Evolutionary conservation across 2,329 filamentous ascomycete species (phyloP).

Genomic region (Sarocladiaceae sp.): DNA sequence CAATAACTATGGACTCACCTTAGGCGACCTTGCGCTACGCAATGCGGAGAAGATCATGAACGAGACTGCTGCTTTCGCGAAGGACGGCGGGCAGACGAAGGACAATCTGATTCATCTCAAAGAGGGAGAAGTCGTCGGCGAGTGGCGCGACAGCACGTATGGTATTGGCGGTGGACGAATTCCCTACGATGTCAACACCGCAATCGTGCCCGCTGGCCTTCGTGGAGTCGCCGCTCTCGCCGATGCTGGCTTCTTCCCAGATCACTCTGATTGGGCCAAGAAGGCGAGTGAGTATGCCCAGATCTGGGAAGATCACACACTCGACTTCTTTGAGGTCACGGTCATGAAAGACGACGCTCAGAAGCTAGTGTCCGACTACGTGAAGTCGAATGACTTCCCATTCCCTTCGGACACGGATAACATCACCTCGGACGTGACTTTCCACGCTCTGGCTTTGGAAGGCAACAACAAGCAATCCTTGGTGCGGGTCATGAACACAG

Average conservation of each 20-base stretch:
- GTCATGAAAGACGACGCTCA: slow-evolving; percentile 40
- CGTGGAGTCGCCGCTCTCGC: slow-evolving; percentile 52
- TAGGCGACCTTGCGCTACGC: slow-evolving; percentile 43
- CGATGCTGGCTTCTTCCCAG: slow-evolving; percentile 44
- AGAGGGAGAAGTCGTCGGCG: slow-evolving; percentile 47
- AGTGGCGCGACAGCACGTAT: slow-evolving; percentile 60
- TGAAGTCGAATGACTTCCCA: slow-evolving; percentile 11
- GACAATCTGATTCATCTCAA: slow-evolving; percentile 57
- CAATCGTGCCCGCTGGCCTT: slow-evolving; percentile 57
- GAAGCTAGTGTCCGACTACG: slow-evolving; percentile 44
- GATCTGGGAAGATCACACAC: slow-evolving; percentile 58
- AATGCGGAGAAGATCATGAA: slow-evolving; percentile 57
- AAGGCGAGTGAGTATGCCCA: slow-evolving; percentile 47
- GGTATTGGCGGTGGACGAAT: slow-evolving; percentile 58
- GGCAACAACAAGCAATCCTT: slow-evolving; percentile 43
- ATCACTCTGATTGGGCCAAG: slow-evolving; percentile 40
- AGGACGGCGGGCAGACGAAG: slow-evolving; percentile 40
- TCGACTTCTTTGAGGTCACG: slow-evolving; percentile 49
- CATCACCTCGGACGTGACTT: slow-evolving; percentile 33
- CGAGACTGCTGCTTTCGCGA: slow-evolving; percentile 44
- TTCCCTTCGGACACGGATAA: slow-evolving; percentile 34
- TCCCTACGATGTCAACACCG: slow-evolving; percentile 64
- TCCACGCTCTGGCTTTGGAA: slow-evolving; percentile 52
- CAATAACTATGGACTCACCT: slow-evolving; percentile 49
- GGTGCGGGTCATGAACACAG: slow-evolving; percentile 58